Percentiles rank a stretch among this genome's conserved stretches.
These are phyloP conservation scores for Rhodotorula sp. DNA, from an alignment of 1,284 basidiomycete species.

Conservation along the genomic window DNA sequence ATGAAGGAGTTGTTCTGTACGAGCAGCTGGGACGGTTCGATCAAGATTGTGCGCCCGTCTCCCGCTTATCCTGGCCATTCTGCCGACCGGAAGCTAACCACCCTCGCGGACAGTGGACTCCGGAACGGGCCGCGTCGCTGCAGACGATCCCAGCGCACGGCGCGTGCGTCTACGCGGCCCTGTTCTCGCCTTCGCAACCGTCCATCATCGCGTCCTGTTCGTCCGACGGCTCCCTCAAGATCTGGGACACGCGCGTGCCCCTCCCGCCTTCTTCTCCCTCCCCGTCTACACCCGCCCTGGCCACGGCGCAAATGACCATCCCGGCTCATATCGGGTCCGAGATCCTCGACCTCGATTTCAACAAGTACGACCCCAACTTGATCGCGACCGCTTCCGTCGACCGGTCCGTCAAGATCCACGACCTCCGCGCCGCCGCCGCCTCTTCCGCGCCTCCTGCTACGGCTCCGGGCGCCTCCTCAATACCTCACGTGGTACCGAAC, in stretches of 20 bases:
- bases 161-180: constrained; percentile 80
- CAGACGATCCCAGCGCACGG: constrained; percentile 77
- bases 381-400: constrained; percentile 81
- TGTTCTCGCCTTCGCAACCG: constrained; percentile 88
- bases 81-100: background rate
- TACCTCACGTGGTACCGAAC: constrained; percentile 22
- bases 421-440: constrained; percentile 75
- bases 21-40: constrained; percentile 85
- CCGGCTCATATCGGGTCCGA: constrained; percentile 44
- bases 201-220: constrained; percentile 77
- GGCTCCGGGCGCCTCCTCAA: background rate
- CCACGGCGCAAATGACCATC: constrained; percentile 34
- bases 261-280: constrained; percentile 21
- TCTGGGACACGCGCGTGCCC: constrained; percentile 72
- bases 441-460: constrained; percentile 5
- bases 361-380: constrained; percentile 79
- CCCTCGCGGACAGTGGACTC: constrained; percentile 68
- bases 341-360: constrained; percentile 79
- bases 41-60: constrained; percentile 71
- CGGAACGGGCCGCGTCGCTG: constrained; percentile 73
- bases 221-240: constrained; percentile 74
- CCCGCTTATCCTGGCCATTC: too few relatives aligned
- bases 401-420: constrained; percentile 75
- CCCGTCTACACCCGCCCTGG: constrained; percentile 23
- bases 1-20: constrained; percentile 87